These are phyloP conservation scores for Leccinum variicolor DNA, from an alignment of 768 basidiomycete species.

Conservation along the genomic window DNA sequence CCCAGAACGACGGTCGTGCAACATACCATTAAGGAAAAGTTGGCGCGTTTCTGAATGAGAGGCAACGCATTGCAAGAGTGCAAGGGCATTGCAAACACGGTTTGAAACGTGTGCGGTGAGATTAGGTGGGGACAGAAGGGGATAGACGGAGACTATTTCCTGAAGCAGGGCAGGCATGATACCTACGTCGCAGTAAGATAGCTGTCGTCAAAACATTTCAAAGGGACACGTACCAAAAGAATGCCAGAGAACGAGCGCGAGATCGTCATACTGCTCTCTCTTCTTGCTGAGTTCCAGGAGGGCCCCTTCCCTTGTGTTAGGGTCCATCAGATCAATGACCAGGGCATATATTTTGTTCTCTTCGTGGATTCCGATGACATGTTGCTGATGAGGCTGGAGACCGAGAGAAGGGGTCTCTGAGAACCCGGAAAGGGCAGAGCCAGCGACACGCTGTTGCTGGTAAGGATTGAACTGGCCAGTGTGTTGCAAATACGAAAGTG, in stretches of 20 bases:
- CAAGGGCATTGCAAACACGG: slow-evolving; percentile 97
- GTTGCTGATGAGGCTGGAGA: slow-evolving; percentile 51
- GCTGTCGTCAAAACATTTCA: background rate
- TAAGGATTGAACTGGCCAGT: slow-evolving; percentile 59
- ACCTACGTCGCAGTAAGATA: slow-evolving; percentile 44
- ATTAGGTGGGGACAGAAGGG: slow-evolving; percentile 90
- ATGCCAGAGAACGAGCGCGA: slow-evolving; percentile 97
- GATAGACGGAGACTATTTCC: slow-evolving; percentile 98
- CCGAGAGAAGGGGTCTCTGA: slow-evolving; percentile 62
- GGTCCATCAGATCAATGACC: slow-evolving; percentile 84
- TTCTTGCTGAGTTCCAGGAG: slow-evolving; percentile 97
- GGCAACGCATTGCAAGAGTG: slow-evolving; percentile 96
- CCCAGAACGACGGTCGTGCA: background rate
- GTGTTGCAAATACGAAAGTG: slow-evolving; percentile 63
- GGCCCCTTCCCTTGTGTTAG: slow-evolving; percentile 81
- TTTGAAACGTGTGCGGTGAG: slow-evolving; percentile 98
- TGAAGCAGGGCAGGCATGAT: slow-evolving; percentile 97
- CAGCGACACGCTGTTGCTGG: slow-evolving; percentile 40
- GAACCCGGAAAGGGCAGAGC: slow-evolving; percentile 39
- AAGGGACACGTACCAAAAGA: slow-evolving; percentile 71
- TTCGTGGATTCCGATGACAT: slow-evolving; percentile 53
- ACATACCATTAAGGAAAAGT: slow-evolving; percentile 86
- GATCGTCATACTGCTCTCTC: slow-evolving; percentile 97
- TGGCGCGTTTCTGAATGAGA: slow-evolving; percentile 95
- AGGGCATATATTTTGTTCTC: slow-evolving; percentile 87